A percentile compares a stretch with the other conserved stretches of the same genome.
Conservation (phyloP, 2,329 filamentous ascomycete genomes). For the Cladosporium sp. region DNA sequence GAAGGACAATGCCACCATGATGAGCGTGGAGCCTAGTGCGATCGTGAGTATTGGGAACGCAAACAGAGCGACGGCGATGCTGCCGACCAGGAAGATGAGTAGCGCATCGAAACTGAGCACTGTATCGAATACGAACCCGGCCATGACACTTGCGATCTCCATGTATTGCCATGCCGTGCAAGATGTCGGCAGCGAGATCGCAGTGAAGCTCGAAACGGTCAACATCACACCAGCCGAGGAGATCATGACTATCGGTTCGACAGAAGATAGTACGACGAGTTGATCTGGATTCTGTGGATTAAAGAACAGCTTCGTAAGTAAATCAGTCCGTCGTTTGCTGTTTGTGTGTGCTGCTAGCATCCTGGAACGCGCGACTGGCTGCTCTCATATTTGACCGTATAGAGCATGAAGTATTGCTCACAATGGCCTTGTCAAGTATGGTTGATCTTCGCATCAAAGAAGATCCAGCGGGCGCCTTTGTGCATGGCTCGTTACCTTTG, state of each 20-base stretch:
- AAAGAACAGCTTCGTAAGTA: neutral
- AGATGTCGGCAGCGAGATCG: neutral
- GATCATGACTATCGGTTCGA: neutral
- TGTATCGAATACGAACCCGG: neutral
- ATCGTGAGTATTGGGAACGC: neutral
- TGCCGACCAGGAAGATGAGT: neutral
- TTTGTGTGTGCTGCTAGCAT: neutral
- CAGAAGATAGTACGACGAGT: neutral
- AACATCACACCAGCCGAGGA: neutral
- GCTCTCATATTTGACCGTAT: neutral
- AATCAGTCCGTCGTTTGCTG: neutral
- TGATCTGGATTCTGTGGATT: neutral
- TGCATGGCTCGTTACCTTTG: neutral
- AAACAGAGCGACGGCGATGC: neutral
- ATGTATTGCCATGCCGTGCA: neutral
- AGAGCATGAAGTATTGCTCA: neutral
- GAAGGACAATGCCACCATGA: neutral
- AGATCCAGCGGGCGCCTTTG: neutral
- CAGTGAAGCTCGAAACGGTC: neutral
- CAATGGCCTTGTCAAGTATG: neutral
- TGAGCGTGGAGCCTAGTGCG: neutral
- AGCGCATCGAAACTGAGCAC: neutral
- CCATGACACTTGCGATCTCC: neutral
- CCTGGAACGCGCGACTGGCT: neutral
- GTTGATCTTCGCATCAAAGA: neutral